Percentiles rank a stretch among this genome's conserved stretches.
Conservation (phyloP, 495 filamentous ascomycete genomes). For the Aspergillus kassunensis region DNA sequence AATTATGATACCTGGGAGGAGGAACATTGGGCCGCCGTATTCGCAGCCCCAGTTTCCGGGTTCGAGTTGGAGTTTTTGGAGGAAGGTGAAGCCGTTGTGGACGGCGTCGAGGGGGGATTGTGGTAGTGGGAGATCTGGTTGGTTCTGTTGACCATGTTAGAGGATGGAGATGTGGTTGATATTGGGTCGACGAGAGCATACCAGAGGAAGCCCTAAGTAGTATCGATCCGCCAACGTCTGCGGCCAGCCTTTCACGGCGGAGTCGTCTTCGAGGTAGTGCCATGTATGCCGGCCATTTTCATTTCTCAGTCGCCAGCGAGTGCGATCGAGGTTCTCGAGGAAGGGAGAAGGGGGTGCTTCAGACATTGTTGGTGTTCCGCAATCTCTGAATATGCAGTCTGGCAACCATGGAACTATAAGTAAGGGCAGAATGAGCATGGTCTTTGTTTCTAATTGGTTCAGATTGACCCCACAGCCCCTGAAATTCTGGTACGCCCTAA, state of each 20-base stretch:
- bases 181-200: not conserved
- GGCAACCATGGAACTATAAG: no score
- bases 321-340: conserved; percentile 1
- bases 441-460: no score
- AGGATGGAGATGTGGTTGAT: no score
- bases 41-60: conserved; percentile 13
- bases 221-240: conserved; percentile 6
- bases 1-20: conserved; percentile 12
- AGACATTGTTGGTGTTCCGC: no score
- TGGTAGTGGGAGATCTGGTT: not conserved
- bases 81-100: conserved; percentile 6
- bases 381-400: no score
- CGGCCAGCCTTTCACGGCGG: not conserved
- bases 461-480: no score
- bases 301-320: conserved; percentile 7
- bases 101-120: not conserved
- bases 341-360: not conserved
- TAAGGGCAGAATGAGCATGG: no score
- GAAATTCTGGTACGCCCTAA: no score
- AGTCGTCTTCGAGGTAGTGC: conserved; percentile 12
- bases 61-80: conserved; percentile 4
- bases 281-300: conserved; percentile 11
- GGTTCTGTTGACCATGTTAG: no score
- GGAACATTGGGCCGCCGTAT: conserved; percentile 14
- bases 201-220: conserved; percentile 7